Percentiles rank a stretch among this genome's conserved stretches.
Evolutionary conservation across 177 flowering plant genomes (phyloP).

Genomic region (Vitis hybrid): DNA sequence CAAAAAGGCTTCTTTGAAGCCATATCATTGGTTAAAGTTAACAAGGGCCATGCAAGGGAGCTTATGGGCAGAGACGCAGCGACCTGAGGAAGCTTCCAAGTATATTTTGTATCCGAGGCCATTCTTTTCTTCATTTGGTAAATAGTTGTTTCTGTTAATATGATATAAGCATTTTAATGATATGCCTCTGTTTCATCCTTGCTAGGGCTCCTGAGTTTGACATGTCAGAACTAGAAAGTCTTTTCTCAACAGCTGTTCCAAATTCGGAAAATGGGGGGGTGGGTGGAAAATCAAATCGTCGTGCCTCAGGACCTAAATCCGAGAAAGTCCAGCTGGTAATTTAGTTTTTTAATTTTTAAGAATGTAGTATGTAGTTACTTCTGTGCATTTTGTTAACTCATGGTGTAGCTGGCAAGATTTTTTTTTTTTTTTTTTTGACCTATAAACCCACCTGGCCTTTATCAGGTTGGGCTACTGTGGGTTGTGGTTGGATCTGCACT

Average conservation of each 20-base stretch:
- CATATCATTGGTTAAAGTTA: conserved; percentile 92
- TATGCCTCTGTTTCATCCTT: conserved; percentile 10
- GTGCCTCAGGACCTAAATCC: conserved; percentile 56
- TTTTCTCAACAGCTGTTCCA: conserved; percentile 76
- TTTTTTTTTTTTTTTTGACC: background rate
- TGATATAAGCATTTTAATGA: background rate
- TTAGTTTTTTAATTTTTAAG: background rate
- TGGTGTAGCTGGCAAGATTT: background rate
- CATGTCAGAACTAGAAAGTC: conserved; percentile 84
- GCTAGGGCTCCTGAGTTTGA: conserved; percentile 94
- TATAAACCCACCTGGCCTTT: background rate
- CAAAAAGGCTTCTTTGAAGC: conserved; percentile 61
- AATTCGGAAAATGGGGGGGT: conserved; percentile 40
- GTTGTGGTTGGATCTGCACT: background rate
- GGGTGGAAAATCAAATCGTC: conserved; percentile 49
- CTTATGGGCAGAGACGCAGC: conserved; percentile 92
- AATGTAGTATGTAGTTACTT: background rate
- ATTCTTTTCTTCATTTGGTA: background rate
- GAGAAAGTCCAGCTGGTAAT: conserved; percentile 88
- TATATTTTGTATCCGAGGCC: conserved; percentile 23
- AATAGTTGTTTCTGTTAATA: background rate
- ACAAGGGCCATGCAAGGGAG: conserved; percentile 96
- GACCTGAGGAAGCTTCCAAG: conserved; percentile 72
- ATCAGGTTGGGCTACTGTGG: conserved; percentile 1
- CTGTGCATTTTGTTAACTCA: background rate